phyloP scores from a whole-genome alignment of 371 early-diverging fungal genomes.

The Syncephalastrum contaminatum region DNA sequence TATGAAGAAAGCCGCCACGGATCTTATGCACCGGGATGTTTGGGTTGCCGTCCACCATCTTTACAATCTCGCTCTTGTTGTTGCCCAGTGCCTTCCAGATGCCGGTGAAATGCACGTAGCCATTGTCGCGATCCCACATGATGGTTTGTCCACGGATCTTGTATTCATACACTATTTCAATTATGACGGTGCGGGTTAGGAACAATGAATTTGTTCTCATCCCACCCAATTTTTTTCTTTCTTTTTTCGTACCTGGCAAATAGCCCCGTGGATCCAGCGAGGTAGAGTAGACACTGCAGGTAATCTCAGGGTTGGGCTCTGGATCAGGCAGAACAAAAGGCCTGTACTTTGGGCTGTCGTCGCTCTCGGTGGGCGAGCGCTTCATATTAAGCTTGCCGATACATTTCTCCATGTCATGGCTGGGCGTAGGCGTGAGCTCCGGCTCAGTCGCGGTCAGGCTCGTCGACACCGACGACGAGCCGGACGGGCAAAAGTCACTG shows the following conservation, averaged over 20 bases:
- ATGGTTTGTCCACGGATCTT: constrained; percentile 58
- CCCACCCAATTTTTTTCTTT: neutral
- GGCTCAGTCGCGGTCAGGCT: too few relatives aligned
- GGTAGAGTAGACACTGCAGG: constrained; percentile 54
- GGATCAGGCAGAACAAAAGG: too few relatives aligned
- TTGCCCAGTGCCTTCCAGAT: constrained; percentile 74
- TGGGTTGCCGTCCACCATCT: constrained; percentile 66
- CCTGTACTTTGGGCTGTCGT: too few relatives aligned
- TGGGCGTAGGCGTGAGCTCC: too few relatives aligned
- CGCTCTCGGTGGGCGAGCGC: too few relatives aligned
- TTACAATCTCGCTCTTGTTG: constrained; percentile 68
- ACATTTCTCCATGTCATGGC: too few relatives aligned
- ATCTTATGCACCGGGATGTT: constrained; percentile 62
- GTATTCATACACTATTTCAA: constrained; percentile 42
- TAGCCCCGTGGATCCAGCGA: constrained; percentile 66
- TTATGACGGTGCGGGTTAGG: neutral
- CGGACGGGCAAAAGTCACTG: too few relatives aligned
- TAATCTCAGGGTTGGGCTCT: neutral
- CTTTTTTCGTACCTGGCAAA: constrained; percentile 55
- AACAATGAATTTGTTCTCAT: neutral
- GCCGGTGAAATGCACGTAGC: constrained; percentile 72
- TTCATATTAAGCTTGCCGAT: too few relatives aligned
- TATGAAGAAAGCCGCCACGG: constrained; percentile 69
- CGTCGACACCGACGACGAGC: too few relatives aligned
- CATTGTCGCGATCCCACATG: constrained; percentile 75